Evolutionary conservation across 2,329 filamentous ascomycete genomes (phyloP).

Genomic region (Helotiales sp.): DNA sequence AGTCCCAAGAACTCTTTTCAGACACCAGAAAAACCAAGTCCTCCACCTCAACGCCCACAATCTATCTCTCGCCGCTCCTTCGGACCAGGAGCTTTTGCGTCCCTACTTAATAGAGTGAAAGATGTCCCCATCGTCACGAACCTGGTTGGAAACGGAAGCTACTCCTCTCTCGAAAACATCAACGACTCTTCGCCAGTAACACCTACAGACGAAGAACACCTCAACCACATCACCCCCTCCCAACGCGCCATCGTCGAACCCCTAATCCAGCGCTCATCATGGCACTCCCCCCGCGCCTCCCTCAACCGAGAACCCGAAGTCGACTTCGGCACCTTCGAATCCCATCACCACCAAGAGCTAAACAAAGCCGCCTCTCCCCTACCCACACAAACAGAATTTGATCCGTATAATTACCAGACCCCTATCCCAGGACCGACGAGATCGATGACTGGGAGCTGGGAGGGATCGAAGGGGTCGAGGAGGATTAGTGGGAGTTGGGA

Average conservation of each 20-base stretch:
- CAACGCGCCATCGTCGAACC: neutral
- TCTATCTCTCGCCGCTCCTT: constrained; percentile 1
- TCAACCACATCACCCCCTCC: neutral
- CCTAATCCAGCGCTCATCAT: neutral
- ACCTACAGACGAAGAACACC: neutral
- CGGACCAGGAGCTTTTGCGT: constrained; percentile 7
- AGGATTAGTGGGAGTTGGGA: too few relatives aligned
- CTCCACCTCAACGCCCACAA: neutral
- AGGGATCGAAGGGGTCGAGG: too few relatives aligned
- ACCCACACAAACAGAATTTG: neutral
- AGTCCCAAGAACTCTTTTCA: neutral
- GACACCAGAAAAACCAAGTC: neutral
- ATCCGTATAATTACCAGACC: neutral
- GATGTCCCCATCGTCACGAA: constrained; percentile 6
- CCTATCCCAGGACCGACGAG: neutral
- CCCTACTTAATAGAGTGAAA: constrained; percentile 7
- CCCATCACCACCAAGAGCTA: neutral
- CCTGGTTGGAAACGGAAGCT: constrained; percentile 2
- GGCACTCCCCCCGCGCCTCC: neutral
- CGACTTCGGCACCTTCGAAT: neutral
- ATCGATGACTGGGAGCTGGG: neutral
- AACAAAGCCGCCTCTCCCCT: neutral
- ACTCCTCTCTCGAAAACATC: constrained; percentile 1
- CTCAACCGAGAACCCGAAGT: neutral
- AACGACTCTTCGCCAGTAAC: neutral